Conservation (phyloP, 106 monocot species). For the Acorus gramineus region DNA sequence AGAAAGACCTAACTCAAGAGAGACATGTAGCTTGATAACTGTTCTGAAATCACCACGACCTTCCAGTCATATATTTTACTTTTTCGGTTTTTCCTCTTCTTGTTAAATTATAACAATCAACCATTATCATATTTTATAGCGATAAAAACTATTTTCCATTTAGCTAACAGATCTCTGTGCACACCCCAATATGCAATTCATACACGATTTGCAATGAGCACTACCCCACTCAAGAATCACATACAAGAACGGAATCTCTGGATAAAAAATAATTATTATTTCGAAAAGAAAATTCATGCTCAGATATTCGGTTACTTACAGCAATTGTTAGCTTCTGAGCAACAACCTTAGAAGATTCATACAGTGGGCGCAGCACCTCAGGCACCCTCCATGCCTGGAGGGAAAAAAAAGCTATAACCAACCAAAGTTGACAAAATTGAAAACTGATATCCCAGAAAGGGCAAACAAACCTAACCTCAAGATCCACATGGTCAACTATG, state of each 20-base stretch:
- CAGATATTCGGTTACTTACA: slow-evolving; percentile 26
- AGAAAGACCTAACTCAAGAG: too few relatives aligned
- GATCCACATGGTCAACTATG: slow-evolving; percentile 71
- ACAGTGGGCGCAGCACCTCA: slow-evolving; percentile 69
- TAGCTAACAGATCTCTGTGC: too few relatives aligned
- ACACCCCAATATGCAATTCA: too few relatives aligned
- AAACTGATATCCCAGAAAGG: neutral
- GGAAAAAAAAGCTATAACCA: neutral
- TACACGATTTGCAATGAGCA: too few relatives aligned
- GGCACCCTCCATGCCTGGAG: slow-evolving; percentile 63
- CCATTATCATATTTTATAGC: too few relatives aligned
- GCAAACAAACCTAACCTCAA: slow-evolving; percentile 37
- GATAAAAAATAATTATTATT: neutral
- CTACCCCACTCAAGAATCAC: neutral
- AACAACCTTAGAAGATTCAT: slow-evolving; percentile 59
- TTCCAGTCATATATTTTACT: too few relatives aligned
- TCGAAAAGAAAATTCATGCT: neutral
- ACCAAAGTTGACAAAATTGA: neutral
- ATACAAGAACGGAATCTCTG: neutral
- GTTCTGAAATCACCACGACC: too few relatives aligned
- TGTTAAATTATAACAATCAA: too few relatives aligned
- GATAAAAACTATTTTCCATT: too few relatives aligned
- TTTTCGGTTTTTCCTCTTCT: too few relatives aligned
- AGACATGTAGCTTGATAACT: too few relatives aligned
- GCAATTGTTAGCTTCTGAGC: slow-evolving; percentile 73